Evolutionary conservation across 495 filamentous ascomycete genomes (phyloP).

Genomic region (Darksidea phi): DNA sequence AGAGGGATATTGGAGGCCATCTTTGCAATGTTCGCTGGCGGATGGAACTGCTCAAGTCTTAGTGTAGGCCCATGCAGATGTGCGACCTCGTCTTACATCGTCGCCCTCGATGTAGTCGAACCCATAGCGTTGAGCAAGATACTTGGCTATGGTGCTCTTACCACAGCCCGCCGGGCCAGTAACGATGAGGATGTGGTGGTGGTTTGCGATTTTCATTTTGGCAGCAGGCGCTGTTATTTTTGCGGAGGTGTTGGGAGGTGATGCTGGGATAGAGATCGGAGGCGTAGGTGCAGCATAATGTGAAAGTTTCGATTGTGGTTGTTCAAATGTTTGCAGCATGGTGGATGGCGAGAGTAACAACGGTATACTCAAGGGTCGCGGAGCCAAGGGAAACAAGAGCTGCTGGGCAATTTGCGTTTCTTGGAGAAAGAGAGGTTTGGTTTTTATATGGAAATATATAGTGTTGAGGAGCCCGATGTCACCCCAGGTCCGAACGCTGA

Average conservation of each 20-base stretch:
- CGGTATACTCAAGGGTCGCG: background rate
- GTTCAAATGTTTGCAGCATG: constrained; percentile 36
- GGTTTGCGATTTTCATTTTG: constrained; percentile 21
- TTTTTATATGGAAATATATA: constrained; percentile 20
- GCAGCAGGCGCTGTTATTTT: background rate
- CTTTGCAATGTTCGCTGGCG: constrained; percentile 82
- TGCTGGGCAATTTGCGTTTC: constrained; percentile 4
- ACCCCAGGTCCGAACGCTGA: constrained; percentile 3
- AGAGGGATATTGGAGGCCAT: constrained; percentile 85
- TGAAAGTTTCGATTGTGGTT: constrained; percentile 6
- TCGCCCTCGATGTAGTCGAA: constrained; percentile 93
- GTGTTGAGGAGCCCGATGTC: constrained; percentile 23
- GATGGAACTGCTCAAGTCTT: constrained; percentile 69
- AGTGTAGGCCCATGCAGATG: background rate
- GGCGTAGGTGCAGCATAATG: constrained; percentile 29
- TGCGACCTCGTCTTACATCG: constrained; percentile 62
- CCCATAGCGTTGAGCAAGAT: constrained; percentile 66
- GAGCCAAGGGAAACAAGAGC: background rate
- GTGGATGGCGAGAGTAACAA: background rate
- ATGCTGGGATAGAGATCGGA: constrained; percentile 9
- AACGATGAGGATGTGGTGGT: constrained; percentile 94
- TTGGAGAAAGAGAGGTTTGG: constrained; percentile 7
- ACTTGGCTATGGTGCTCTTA: constrained; percentile 87
- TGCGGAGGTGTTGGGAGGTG: constrained; percentile 9
- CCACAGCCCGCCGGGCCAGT: constrained; percentile 95